Percentiles rank a stretch among this genome's conserved stretches.
These are phyloP conservation scores for Cercospora zeae-maydis DNA, from an alignment of 2,329 filamentous ascomycete species.

Conservation along the genomic window DNA sequence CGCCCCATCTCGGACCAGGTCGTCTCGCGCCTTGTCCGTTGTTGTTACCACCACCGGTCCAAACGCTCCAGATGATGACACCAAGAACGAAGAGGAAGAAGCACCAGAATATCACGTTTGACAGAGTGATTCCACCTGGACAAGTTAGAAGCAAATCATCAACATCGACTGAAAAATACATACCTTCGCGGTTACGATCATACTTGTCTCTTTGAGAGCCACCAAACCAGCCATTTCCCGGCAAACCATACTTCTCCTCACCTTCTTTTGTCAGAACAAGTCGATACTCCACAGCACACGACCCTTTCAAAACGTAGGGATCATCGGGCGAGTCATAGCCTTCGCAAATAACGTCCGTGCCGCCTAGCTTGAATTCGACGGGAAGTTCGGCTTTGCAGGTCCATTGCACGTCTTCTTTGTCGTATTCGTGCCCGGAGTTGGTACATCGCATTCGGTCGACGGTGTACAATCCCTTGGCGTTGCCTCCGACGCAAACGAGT, in stretches of 20 bases:
- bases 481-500: constrained; percentile 69
- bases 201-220: background rate
- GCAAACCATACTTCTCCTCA: constrained; percentile 16
- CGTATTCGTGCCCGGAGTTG: constrained; percentile 79
- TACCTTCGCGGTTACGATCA: background rate
- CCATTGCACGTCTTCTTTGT: constrained; percentile 81
- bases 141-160: background rate
- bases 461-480: constrained; percentile 59
- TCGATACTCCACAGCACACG: constrained; percentile 87
- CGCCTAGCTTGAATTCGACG: constrained; percentile 67
- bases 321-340: constrained; percentile 76
- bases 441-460: constrained; percentile 84
- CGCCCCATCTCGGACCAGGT: constrained; percentile 30
- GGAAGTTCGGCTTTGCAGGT: constrained; percentile 69
- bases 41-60: constrained; percentile 19
- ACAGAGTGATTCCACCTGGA: background rate
- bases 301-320: constrained; percentile 82
- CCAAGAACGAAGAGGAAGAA: constrained; percentile 28
- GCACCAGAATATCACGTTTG: constrained; percentile 15
- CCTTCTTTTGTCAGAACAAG: constrained; percentile 74
- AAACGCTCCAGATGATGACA: constrained; percentile 34
- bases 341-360: constrained; percentile 89
- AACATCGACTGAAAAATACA: background rate
- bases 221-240: background rate
- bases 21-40: constrained; percentile 14